These are phyloP conservation scores for Alternaria gaisen DNA, from an alignment of 2,329 filamentous ascomycete species.

Conservation along the genomic window DNA sequence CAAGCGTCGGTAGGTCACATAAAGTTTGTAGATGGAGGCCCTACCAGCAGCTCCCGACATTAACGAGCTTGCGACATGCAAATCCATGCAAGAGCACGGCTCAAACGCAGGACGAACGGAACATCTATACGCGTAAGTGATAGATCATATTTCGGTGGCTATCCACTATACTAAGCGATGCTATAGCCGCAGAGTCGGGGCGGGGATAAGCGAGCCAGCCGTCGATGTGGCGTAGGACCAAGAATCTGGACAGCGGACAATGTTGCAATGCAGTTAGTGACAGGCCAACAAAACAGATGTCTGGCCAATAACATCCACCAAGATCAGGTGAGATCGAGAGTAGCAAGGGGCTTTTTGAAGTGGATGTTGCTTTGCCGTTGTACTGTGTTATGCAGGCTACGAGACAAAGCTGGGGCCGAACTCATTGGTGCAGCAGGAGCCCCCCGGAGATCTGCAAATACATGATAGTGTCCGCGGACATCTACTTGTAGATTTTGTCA, in stretches of 20 bases:
- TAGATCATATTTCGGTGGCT: conserved; percentile 1
- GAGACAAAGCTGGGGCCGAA: not conserved
- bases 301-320: not conserved
- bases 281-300: not conserved
- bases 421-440: not conserved
- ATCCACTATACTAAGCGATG: conserved; percentile 6
- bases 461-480: not conserved
- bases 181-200: not conserved
- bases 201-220: not conserved
- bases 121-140: not conserved
- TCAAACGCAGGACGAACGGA: conserved; percentile 1
- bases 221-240: not conserved
- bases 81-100: conserved; percentile 11
- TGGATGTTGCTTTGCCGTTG: not conserved
- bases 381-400: not conserved
- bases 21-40: conserved; percentile 10
- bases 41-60: not conserved
- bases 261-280: not conserved
- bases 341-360: not conserved
- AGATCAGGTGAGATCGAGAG: not conserved
- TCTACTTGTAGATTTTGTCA: not conserved
- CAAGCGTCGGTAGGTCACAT: not conserved
- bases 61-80: conserved; percentile 7
- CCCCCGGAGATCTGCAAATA: not conserved
- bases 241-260: not conserved